These are phyloP conservation scores for Phylloboletellus chloephorus DNA, from an alignment of 1,284 basidiomycete genomes.

Conservation along the genomic window DNA sequence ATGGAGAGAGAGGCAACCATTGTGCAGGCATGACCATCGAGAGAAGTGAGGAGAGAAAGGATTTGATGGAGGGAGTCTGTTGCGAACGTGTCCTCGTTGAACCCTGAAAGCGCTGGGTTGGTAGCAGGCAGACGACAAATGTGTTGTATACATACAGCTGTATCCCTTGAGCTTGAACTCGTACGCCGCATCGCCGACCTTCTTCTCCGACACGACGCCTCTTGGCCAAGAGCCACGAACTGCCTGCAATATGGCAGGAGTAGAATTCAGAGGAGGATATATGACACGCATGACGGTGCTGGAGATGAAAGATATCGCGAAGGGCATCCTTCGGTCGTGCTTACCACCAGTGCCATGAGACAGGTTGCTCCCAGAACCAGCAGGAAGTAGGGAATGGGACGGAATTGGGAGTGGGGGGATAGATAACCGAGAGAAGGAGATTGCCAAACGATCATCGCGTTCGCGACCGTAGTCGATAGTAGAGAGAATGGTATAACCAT, in stretches of 20 bases:
- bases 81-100: slow-evolving; percentile 73
- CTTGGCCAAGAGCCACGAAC: slow-evolving; percentile 73
- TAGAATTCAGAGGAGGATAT: slow-evolving; percentile 63
- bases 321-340: slow-evolving; percentile 43
- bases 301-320: slow-evolving; percentile 70
- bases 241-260: slow-evolving; percentile 73
- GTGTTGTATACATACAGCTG: slow-evolving; percentile 48
- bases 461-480: slow-evolving; percentile 73
- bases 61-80: slow-evolving; percentile 73
- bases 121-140: slow-evolving; percentile 12
- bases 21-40: slow-evolving; percentile 63
- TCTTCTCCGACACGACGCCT: slow-evolving; percentile 71
- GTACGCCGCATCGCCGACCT: slow-evolving; percentile 61
- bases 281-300: slow-evolving; percentile 65
- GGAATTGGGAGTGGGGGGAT: slow-evolving; percentile 26
- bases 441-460: slow-evolving; percentile 61
- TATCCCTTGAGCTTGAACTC: slow-evolving; percentile 80
- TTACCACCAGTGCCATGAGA: slow-evolving; percentile 33
- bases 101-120: slow-evolving; percentile 45
- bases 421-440: slow-evolving; percentile 57
- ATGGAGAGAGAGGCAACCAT: slow-evolving; percentile 65
- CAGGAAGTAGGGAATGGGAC: slow-evolving; percentile 33
- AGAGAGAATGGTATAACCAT: slow-evolving; percentile 60
- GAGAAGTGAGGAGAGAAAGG: slow-evolving; percentile 56
- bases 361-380: slow-evolving; percentile 35